A percentile compares a stretch with the other conserved stretches of the same genome.
phyloP scores from a whole-genome alignment of 1,284 basidiomycete species.

The Tranzscheliella williamsii region DNA sequence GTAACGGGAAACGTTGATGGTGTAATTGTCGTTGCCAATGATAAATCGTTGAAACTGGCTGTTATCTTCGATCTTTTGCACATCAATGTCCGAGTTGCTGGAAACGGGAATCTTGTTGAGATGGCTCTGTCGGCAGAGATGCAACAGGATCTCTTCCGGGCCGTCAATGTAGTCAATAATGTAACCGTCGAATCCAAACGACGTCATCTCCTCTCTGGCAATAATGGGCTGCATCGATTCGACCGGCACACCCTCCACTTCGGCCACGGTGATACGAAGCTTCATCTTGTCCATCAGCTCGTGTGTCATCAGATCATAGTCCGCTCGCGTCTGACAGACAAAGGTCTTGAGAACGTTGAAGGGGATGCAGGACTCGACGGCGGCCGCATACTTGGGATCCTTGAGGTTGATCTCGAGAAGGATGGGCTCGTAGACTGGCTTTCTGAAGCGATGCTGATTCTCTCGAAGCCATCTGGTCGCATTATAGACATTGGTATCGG shows the following conservation, averaged over 20 bases:
- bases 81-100: constrained; percentile 66
- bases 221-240: constrained; percentile 28
- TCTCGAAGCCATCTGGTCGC: constrained; percentile 77
- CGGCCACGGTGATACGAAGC: constrained; percentile 57
- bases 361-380: constrained; percentile 77
- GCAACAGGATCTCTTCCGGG: constrained; percentile 63
- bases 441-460: constrained; percentile 73
- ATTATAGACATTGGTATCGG: constrained; percentile 69
- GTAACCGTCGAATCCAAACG: constrained; percentile 77
- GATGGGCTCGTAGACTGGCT: constrained; percentile 83
- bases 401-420: constrained; percentile 72
- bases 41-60: constrained; percentile 68
- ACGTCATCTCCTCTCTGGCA: constrained; percentile 65
- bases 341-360: constrained; percentile 71
- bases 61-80: constrained; percentile 68
- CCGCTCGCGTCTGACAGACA: constrained; percentile 80
- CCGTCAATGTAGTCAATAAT: constrained; percentile 73
- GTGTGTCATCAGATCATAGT: constrained; percentile 70
- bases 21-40: constrained; percentile 68
- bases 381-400: constrained; percentile 69
- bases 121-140: constrained; percentile 49
- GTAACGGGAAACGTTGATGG: constrained; percentile 73
- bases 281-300: constrained; percentile 68
- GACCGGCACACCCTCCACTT: constrained; percentile 44
- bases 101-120: constrained; percentile 66